A percentile compares a stretch with the other conserved stretches of the same genome.
Evolutionary conservation across 345 rosid genomes (phyloP).

Genomic region (Boechera divaricarpa): DNA sequence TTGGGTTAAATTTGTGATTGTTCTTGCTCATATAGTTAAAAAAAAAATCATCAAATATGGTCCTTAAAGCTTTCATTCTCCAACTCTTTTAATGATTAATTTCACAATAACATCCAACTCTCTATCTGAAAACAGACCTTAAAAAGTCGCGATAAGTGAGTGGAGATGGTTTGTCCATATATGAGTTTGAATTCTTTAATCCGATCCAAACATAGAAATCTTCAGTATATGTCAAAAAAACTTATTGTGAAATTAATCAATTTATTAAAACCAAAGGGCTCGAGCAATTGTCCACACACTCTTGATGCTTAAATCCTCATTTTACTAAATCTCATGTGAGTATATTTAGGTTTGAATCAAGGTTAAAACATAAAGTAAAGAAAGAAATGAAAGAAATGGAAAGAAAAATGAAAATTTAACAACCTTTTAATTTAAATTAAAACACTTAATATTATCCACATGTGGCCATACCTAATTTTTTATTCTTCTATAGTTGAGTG

Average conservation of each 20-base stretch:
- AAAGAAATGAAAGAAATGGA: not conserved
- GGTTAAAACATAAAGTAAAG: not conserved
- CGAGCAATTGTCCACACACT: too few relatives aligned
- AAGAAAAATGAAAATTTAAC: not conserved
- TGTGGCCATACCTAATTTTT: too few relatives aligned
- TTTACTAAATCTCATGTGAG: not conserved
- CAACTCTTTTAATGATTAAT: not conserved
- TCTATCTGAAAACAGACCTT: not conserved
- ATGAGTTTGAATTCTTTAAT: too few relatives aligned
- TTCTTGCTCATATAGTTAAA: not conserved
- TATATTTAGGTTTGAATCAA: not conserved
- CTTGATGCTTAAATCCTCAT: too few relatives aligned
- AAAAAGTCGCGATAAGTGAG: too few relatives aligned
- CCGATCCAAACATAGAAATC: too few relatives aligned
- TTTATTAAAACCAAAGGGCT: too few relatives aligned
- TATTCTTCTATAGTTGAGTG: too few relatives aligned
- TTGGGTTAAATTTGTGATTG: not conserved
- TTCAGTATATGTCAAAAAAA: too few relatives aligned
- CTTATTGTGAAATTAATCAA: too few relatives aligned
- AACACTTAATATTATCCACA: not conserved
- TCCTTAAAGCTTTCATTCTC: not conserved
- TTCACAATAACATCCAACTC: not conserved
- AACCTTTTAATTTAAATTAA: not conserved
- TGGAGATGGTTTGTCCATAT: too few relatives aligned
- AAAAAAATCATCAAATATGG: not conserved